Conservation (phyloP, 768 basidiomycete genomes). For the Baorangia bicolor region DNA sequence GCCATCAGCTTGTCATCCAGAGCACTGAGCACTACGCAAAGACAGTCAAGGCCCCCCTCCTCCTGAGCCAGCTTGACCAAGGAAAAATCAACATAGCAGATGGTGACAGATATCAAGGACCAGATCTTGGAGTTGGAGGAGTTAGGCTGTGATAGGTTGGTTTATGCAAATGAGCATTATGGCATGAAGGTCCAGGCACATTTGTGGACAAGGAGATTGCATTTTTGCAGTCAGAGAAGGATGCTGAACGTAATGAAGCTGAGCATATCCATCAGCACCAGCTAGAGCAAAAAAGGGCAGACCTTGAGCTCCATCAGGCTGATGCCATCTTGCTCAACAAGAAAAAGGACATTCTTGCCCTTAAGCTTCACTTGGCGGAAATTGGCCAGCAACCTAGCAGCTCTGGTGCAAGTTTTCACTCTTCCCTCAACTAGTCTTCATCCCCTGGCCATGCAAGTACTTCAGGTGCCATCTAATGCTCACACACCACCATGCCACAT, state of each 20-base stretch:
- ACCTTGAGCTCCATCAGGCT: background rate
- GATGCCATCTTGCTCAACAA: background rate
- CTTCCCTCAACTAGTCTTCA: too few relatives aligned
- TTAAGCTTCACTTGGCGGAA: background rate
- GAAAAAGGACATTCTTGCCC: background rate
- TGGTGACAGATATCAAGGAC: background rate
- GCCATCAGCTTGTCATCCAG: background rate
- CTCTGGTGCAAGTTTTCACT: background rate
- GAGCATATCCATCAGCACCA: background rate
- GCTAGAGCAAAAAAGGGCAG: too few relatives aligned
- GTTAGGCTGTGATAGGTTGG: background rate
- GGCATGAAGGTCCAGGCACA: background rate
- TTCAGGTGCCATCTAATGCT: too few relatives aligned
- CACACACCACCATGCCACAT: too few relatives aligned
- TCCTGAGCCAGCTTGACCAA: background rate
- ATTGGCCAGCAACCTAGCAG: background rate
- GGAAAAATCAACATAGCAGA: background rate
- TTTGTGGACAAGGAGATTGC: background rate
- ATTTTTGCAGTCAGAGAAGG: background rate
- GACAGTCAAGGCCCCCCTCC: background rate
- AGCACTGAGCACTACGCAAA: background rate
- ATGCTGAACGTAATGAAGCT: background rate
- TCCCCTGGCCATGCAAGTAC: too few relatives aligned
- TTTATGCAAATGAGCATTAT: background rate
- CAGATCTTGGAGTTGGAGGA: background rate